Percentiles rank a stretch among this genome's conserved stretches.
Conservation (phyloP, 2,329 filamentous ascomycete species). For the Aspergillus ochraceoroseus region DNA sequence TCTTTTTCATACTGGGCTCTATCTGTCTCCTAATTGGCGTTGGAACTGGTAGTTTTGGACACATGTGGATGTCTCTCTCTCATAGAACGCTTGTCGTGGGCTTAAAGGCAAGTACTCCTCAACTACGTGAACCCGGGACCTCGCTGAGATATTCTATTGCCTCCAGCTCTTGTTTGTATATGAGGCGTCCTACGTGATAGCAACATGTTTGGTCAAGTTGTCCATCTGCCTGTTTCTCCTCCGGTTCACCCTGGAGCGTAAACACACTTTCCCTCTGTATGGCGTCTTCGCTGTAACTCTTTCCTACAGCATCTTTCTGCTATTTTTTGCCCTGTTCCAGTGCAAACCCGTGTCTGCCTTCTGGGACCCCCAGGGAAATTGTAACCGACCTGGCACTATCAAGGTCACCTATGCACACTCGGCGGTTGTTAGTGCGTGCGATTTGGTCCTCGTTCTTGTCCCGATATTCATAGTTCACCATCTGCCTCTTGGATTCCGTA, state of each 20-base stretch:
- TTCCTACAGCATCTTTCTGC: not conserved
- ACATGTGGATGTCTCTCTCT: not conserved
- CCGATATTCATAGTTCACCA: conserved; percentile 4
- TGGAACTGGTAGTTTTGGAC: not conserved
- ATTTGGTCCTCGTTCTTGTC: not conserved
- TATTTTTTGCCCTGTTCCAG: conserved; percentile 3
- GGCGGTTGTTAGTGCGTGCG: not conserved
- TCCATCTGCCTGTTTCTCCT: conserved; percentile 4
- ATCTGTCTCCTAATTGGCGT: not conserved
- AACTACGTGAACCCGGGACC: not conserved
- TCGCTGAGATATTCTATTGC: too few species aligned
- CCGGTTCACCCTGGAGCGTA: conserved; percentile 1
- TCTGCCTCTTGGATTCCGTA: conserved; percentile 1
- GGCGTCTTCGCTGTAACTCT: not conserved
- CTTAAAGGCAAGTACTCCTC: conserved; percentile 2
- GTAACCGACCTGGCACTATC: not conserved
- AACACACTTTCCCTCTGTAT: conserved; percentile 2
- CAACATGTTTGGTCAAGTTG: conserved; percentile 2
- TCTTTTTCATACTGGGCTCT: not conserved
- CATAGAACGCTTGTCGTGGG: not conserved
- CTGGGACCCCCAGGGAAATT: conserved; percentile 1
- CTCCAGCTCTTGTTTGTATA: conserved; percentile 3
- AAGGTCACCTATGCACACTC: conserved; percentile 5
- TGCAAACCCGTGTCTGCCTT: conserved; percentile 4
- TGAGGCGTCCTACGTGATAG: not conserved